Evolutionary conservation across 768 basidiomycete genomes (phyloP), one percentile per base, ranked within the genome.

Genomic region (Lyophyllum semitale): DNA sequence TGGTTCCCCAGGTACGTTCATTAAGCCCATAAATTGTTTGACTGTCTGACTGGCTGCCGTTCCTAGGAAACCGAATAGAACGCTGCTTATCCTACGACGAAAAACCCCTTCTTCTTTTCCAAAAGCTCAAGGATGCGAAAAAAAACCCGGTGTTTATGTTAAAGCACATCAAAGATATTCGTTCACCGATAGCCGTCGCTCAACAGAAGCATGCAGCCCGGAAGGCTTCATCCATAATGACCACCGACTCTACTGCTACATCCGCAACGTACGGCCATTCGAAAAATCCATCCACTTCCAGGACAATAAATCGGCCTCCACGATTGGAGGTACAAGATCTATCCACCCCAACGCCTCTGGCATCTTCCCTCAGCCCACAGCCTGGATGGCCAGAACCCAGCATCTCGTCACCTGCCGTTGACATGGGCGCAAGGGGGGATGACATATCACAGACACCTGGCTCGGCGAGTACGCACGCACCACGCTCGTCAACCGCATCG

Each of bases 111-210:
- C 79, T 98, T 45, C 84, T 99, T 37, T 99, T 99, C 77, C 97
- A 98, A 70, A 94, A 91, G 68, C 82, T 98, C 53, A 99, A 98
- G 68, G 97, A 99, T 61, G 87, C 89, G 1, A 93, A 94, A 73
- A 98, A 98, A 74, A 95, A 97, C 59, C 96, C 97, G 2, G 96
- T 99, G 8, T 99, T 99, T 73, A 99, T 99, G 97, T 83, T 96
- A 51, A 92, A 95, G 59, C 93, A 96, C 59, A 95, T 95, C 72
- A 90, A 90, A 67, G 97, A 99, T 66, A 98, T 99, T 57, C 89
- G 93, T 43, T 97, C 95, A 6, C 97, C 97, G 0, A 98, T 98
- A 58, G 93, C 88, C 8, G 94, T 98, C 38, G 97, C 97, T 3
- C 91, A 95, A 64, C 92, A 95, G 69, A 99, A 99, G 71, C 95